These are phyloP conservation scores for Tylopilus cervinicoccineus DNA, from an alignment of 768 basidiomycete genomes.

Conservation along the genomic window DNA sequence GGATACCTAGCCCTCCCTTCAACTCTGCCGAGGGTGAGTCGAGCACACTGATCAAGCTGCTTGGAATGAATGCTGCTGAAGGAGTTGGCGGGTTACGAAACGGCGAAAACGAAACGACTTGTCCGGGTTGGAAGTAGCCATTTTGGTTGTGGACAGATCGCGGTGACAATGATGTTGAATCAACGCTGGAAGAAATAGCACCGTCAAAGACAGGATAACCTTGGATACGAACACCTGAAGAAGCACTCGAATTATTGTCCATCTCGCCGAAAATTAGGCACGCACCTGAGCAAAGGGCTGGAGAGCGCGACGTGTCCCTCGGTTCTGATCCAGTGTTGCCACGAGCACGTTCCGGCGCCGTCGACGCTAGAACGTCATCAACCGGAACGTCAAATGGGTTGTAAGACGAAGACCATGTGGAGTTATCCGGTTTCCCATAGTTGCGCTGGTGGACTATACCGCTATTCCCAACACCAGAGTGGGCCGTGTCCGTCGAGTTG, in stretches of 20 bases:
- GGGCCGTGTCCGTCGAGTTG: conserved; percentile 16
- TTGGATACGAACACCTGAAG: conserved; percentile 29
- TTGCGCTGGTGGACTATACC: conserved; percentile 3
- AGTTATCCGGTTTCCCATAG: conserved; percentile 14
- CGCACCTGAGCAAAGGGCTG: conserved; percentile 31
- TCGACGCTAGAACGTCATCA: conserved; percentile 16
- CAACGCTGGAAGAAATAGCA: conserved; percentile 33
- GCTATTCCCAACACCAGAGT: conserved; percentile 4
- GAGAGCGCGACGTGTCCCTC: conserved; percentile 18
- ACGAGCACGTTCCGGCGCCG: conserved; percentile 8
- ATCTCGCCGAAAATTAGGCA: conserved; percentile 21
- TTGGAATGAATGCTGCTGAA: conserved; percentile 53
- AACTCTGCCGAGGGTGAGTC: conserved; percentile 56
- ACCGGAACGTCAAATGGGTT: conserved; percentile 28
- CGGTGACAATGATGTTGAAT: conserved; percentile 12
- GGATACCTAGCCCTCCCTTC: conserved; percentile 28
- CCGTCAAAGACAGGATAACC: conserved; percentile 42
- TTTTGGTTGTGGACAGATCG: conserved; percentile 12
- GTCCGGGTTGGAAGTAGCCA: conserved; percentile 15
- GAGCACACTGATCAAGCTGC: conserved; percentile 43
- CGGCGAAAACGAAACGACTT: conserved; percentile 44
- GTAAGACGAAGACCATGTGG: conserved; percentile 26
- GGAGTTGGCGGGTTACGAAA: conserved; percentile 42
- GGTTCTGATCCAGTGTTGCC: conserved; percentile 12
- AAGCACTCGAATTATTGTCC: conserved; percentile 9